These are phyloP conservation scores for Daedaleopsis nitida DNA, from an alignment of 768 basidiomycete genomes.

Conservation along the genomic window DNA sequence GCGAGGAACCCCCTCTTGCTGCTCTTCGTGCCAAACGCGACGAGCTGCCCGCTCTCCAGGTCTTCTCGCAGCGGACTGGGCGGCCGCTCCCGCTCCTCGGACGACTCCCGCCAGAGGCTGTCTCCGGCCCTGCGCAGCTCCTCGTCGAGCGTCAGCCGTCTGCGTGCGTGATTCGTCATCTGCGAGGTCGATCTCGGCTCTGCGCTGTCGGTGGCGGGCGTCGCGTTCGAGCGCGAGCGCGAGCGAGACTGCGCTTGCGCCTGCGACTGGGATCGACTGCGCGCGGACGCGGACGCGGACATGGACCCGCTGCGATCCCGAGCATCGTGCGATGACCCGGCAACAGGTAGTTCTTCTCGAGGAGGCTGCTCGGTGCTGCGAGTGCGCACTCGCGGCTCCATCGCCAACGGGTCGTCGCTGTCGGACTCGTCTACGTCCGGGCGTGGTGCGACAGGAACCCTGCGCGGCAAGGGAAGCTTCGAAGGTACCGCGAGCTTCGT, in stretches of 20 bases:
- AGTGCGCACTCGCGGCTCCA: neutral
- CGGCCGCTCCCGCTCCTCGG: conserved; percentile 26
- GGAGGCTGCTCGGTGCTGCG: neutral
- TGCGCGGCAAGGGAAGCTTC: conserved; percentile 3
- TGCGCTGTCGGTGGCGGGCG: neutral
- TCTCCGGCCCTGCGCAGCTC: conserved; percentile 55
- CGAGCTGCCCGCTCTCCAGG: conserved; percentile 50
- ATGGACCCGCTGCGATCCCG: conserved; percentile 5
- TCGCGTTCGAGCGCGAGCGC: neutral
- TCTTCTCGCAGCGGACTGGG: conserved; percentile 24
- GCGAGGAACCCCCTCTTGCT: conserved; percentile 65
- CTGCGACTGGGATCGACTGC: conserved; percentile 4
- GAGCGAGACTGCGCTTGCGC: neutral
- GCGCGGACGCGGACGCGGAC: conserved; percentile 1
- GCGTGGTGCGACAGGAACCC: conserved; percentile 2
- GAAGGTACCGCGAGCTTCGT: conserved; percentile 6
- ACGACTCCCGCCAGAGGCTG: conserved; percentile 30
- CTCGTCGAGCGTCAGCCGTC: conserved; percentile 65
- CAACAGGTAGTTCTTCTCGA: neutral
- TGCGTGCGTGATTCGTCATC: conserved; percentile 27
- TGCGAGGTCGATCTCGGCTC: neutral
- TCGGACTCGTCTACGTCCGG: conserved; percentile 4
- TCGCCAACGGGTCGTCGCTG: conserved; percentile 15
- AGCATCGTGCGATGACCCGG: conserved; percentile 3
- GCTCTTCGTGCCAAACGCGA: conserved; percentile 56